These are phyloP conservation scores for Decorospora gaudefroyi DNA, from an alignment of 2,329 filamentous ascomycete species.

Conservation along the genomic window DNA sequence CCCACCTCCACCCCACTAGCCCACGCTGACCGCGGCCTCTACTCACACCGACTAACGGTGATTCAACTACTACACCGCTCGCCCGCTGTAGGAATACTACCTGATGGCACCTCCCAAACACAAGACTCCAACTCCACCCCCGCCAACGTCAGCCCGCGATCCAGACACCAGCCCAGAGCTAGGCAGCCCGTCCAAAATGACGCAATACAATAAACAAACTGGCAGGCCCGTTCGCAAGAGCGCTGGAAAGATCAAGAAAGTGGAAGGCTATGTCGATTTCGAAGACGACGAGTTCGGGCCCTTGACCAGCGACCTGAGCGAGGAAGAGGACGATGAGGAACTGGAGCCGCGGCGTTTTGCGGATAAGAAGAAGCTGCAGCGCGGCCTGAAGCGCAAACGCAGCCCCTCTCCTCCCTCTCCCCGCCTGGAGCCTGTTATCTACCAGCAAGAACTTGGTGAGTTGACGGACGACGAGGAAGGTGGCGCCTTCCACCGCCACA, in stretches of 20 bases:
- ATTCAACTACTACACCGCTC: conserved; percentile 4
- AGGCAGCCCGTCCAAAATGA: conserved; percentile 30
- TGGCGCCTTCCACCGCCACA: conserved; percentile 19
- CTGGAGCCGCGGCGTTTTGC: conserved; percentile 21
- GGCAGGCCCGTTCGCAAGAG: conserved; percentile 52
- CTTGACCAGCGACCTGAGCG: conserved; percentile 23
- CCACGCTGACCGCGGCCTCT: conserved; percentile 4
- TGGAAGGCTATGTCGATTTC: conserved; percentile 50
- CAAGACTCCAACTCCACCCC: conserved; percentile 3
- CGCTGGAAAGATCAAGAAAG: conserved; percentile 43
- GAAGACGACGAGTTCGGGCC: conserved; percentile 39
- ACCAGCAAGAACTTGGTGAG: conserved; percentile 35
- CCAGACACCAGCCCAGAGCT: conserved; percentile 37
- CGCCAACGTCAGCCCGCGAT: not conserved
- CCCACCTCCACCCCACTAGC: not conserved
- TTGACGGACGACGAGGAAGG: conserved; percentile 37
- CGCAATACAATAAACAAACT: conserved; percentile 48
- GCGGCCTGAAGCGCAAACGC: conserved; percentile 45
- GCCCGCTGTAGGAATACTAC: not conserved
- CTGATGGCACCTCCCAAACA: conserved; percentile 1
- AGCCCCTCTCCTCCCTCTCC: conserved; percentile 45
- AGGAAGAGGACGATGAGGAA: conserved; percentile 35
- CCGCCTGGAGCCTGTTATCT: conserved; percentile 41
- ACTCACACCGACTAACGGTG: not conserved
- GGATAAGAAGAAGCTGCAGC: conserved; percentile 29